Evolutionary conservation across 2,329 filamentous ascomycete species (phyloP).

Genomic region (Phyllosticta paracitricarpa): DNA sequence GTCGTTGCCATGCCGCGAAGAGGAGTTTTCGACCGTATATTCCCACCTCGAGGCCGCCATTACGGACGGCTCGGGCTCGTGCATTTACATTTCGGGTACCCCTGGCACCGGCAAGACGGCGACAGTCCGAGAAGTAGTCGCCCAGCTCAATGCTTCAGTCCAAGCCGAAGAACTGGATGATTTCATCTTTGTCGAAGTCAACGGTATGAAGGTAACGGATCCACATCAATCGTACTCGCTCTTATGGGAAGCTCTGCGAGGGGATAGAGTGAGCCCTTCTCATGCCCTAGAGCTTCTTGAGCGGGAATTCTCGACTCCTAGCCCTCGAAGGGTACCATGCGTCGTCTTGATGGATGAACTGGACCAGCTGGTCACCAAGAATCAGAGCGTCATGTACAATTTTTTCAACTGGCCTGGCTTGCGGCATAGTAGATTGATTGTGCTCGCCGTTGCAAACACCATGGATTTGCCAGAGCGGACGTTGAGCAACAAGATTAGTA

Average conservation of each 20-base stretch:
- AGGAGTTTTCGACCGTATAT: slow-evolving; percentile 86
- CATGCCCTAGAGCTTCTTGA: slow-evolving; percentile 88
- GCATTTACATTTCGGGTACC: slow-evolving; percentile 98
- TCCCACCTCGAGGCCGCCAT: slow-evolving; percentile 91
- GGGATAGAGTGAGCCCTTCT: slow-evolving; percentile 81
- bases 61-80: slow-evolving; percentile 82
- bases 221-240: slow-evolving; percentile 93
- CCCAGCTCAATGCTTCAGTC: slow-evolving; percentile 79
- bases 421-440: slow-evolving; percentile 83
- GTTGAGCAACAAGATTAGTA: slow-evolving; percentile 96
- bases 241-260: slow-evolving; percentile 91
- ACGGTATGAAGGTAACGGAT: slow-evolving; percentile 99
- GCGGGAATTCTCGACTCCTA: slow-evolving; percentile 84
- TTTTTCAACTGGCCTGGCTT: slow-evolving; percentile 99
- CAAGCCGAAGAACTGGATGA: slow-evolving; percentile 87
- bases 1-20: slow-evolving; percentile 81
- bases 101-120: slow-evolving; percentile 96
- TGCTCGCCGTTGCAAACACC: slow-evolving; percentile 94
- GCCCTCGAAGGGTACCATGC: slow-evolving; percentile 81
- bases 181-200: slow-evolving; percentile 98
- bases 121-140: slow-evolving; percentile 89
- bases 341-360: slow-evolving; percentile 98
- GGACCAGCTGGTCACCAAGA: slow-evolving; percentile 94
- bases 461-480: slow-evolving; percentile 97
- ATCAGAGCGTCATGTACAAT: slow-evolving; percentile 99